phyloP scores from a whole-genome alignment of 805 yeast species.

The Metschnikowia gelsemii region DNA sequence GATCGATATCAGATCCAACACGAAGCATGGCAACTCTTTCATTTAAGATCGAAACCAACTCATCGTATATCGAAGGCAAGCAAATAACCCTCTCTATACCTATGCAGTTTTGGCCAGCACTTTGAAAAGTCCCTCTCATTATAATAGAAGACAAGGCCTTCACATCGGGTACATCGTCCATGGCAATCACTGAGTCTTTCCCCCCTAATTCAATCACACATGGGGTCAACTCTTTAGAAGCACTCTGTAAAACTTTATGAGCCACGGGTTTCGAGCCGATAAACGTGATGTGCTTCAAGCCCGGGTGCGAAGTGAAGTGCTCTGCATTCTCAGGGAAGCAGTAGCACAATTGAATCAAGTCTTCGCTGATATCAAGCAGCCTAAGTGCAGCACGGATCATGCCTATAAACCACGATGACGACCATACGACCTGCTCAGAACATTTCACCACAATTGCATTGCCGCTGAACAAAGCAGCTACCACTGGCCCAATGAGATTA shows the following conservation, averaged over 20 bases:
- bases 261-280: slow-evolving; percentile 97
- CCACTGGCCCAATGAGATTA: slow-evolving; percentile 87
- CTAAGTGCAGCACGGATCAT: slow-evolving; percentile 71
- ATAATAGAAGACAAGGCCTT: slow-evolving; percentile 65
- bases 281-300: slow-evolving; percentile 83
- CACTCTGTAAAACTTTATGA: slow-evolving; percentile 78
- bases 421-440: slow-evolving; percentile 95
- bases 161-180: slow-evolving; percentile 70
- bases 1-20: slow-evolving; percentile 90
- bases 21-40: slow-evolving; percentile 62
- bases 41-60: slow-evolving; percentile 54
- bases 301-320: slow-evolving; percentile 78
- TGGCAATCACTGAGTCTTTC: slow-evolving; percentile 84
- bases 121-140: slow-evolving; percentile 94
- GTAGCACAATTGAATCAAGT: slow-evolving; percentile 82
- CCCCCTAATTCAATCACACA: slow-evolving; percentile 97
- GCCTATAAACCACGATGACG: slow-evolving; percentile 73
- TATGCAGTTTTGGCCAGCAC: slow-evolving; percentile 97
- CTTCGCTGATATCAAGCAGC: slow-evolving; percentile 73
- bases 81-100: slow-evolving; percentile 95
- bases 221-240: slow-evolving; percentile 85
- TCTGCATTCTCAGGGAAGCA: slow-evolving; percentile 91
- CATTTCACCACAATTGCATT: slow-evolving; percentile 90
- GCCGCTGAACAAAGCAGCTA: slow-evolving; percentile 87
- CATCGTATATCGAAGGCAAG: slow-evolving; percentile 64